Evolutionary conservation across 306 rosid species (phyloP), one percentile per base, ranked within the genome.

Genomic region (Psophocarpus tetragonolobus): DNA sequence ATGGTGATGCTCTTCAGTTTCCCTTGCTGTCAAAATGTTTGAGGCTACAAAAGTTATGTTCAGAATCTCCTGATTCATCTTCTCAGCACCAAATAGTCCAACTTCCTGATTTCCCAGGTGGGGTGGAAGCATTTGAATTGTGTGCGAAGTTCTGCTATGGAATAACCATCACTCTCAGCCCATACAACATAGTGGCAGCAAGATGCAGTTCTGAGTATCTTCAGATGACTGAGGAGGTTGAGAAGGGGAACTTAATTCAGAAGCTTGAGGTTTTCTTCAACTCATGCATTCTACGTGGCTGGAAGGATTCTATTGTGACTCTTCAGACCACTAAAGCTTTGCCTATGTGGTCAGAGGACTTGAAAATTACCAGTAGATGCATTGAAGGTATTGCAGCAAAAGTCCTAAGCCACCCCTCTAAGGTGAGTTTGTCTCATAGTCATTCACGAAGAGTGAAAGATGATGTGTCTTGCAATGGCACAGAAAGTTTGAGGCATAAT

Each of bases 111-210:
- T 96, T 96, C 58, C 96, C 98, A 0, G 89, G 98, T 18, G 98
- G 97, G 8, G 76, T 83, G 20, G 99, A 96, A 36, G 91, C 97
- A 61, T 96, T 96, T 80, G 99, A 96, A 82, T 62, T 92, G 24
- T 96, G 99, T 69, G 94, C 99, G 2, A 96, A 96, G 87, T 96
- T 92, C 84, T 96, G 99, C 84, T 96, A 96, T 77, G 97, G 98
- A 35, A 96, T 96, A 69, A 86, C 91, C 5, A 85, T 96, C 60
- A 96, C 97, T 51, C 86, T 96, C n/a, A 91, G 98, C 23, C 94
- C 99, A 68, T 77, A 96, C 91, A 96, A 96, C 90, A 81, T 96
- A 76, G 98, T 96, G 2, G 81, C 97, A 3, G 89, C 88, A 71
- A 83, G 99, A 35, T 91, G 97, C 20, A 96, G 97, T 4, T 91